phyloP scores from a whole-genome alignment of 139 green algal genomes.

The Nannochloris sp. region DNA sequence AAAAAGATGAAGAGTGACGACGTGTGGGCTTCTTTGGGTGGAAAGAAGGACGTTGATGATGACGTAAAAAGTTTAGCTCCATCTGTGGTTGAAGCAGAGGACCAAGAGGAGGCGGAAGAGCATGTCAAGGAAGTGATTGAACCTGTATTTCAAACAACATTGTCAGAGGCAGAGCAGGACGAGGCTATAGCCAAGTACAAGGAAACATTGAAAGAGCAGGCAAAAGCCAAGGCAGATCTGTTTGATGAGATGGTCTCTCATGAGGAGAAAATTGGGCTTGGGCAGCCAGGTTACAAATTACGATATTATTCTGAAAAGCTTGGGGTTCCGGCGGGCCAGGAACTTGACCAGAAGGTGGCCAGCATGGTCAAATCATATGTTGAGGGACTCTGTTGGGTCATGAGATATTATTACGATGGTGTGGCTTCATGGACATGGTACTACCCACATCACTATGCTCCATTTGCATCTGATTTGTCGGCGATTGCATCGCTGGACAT shows the following conservation, averaged over 20 bases:
- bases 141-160: slow-evolving; percentile 15
- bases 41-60: slow-evolving; percentile 3
- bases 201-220: slow-evolving; percentile 51
- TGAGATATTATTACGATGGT: slow-evolving; percentile 88
- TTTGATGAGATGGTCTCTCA: slow-evolving; percentile 79
- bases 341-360: slow-evolving; percentile 18
- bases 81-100: slow-evolving; percentile 4
- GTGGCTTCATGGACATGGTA: slow-evolving; percentile 73
- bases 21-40: slow-evolving; percentile 2
- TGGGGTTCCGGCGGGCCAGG: slow-evolving; percentile 7
- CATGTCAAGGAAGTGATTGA: slow-evolving; percentile 36
- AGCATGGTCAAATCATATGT: slow-evolving; percentile 75
- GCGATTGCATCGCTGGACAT: slow-evolving; percentile 51
- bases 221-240: slow-evolving; percentile 66
- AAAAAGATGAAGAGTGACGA: slow-evolving; percentile 7
- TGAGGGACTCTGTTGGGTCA: slow-evolving; percentile 92
- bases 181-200: slow-evolving; percentile 44
- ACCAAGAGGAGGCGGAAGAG: slow-evolving; percentile 23
- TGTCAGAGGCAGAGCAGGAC: slow-evolving; percentile 10
- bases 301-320: slow-evolving; percentile 76
- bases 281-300: slow-evolving; percentile 83
- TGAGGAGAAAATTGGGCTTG: slow-evolving; percentile 70
- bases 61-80: slow-evolving; percentile 17
- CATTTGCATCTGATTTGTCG: slow-evolving; percentile 93
- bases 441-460: slow-evolving; percentile 98